A percentile compares a stretch with the other conserved stretches of the same genome.
Conservation (phyloP, 441 rosid genomes). For the Erysimum pusillum region DNA sequence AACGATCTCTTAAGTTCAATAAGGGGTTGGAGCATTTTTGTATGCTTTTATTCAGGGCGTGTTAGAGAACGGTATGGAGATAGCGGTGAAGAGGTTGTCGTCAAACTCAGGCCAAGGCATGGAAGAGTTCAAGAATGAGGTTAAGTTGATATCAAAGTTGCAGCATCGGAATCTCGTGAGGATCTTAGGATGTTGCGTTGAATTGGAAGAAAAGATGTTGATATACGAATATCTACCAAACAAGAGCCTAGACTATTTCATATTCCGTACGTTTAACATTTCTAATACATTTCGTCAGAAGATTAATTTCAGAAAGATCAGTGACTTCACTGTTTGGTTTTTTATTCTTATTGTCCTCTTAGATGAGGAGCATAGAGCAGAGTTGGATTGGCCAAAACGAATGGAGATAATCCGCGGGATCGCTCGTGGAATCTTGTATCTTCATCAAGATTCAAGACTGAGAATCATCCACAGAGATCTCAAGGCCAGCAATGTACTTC, state of each 20-base stretch:
- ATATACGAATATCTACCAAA: conserved; percentile 68
- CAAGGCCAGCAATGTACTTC: conserved; percentile 72
- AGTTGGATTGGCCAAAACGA: conserved; percentile 52
- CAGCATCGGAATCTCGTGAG: conserved; percentile 80
- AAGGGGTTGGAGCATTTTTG: neutral
- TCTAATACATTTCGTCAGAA: neutral
- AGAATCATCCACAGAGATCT: conserved; percentile 79
- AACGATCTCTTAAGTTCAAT: neutral
- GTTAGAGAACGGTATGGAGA: conserved; percentile 53
- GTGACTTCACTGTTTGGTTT: neutral
- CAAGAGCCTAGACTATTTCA: conserved; percentile 63
- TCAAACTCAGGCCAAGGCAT: conserved; percentile 63
- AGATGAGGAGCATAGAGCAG: conserved; percentile 46
- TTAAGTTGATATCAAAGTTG: conserved; percentile 59
- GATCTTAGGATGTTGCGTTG: conserved; percentile 63
- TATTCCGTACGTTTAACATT: conserved; percentile 53
- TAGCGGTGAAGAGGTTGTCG: conserved; percentile 71
- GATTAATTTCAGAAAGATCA: neutral
- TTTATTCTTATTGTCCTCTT: neutral
- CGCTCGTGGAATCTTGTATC: conserved; percentile 82
- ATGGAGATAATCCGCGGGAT: conserved; percentile 54
- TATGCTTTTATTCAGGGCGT: conserved; percentile 52
- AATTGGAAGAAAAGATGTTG: conserved; percentile 62
- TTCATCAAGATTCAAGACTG: conserved; percentile 79
- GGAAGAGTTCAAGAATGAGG: conserved; percentile 69